Evolutionary conservation across 2,329 filamentous ascomycete genomes (phyloP), one percentile per base, ranked within the genome.

Genomic region (Albophoma yamanashiensis): DNA sequence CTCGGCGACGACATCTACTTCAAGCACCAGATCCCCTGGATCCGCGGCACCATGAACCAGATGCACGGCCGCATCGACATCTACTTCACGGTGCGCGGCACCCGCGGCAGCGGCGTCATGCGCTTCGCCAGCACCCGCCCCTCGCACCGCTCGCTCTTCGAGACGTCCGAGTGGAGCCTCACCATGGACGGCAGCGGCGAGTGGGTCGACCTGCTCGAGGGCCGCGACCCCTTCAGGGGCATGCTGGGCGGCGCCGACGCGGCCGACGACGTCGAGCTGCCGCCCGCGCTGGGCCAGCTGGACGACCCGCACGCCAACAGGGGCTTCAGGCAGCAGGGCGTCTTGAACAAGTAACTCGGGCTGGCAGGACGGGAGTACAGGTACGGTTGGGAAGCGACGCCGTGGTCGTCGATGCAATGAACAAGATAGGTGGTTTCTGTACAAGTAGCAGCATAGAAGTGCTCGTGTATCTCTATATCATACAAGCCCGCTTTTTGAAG

Each of bases 1-100:
- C 83, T 99, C 36, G 94, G 94, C 64, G 90, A 97, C 74, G 87
- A 93, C 76, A 88, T 94, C 69, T 91, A 91, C 75, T 93, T 92
- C 75, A 82, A 83, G 66, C 81, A 84, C 70, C 83, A 88, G 74
- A 89, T 93, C 70, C 90, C 90, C 53, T 93, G 89, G 89, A 92
- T 94, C 69, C 79, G 82, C 68, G 90, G 90, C 62, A 86, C 91
- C 78, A 89, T 99, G 82, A 95, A 97, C 76, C 93, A 96, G 79
- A 76, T 97, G 72, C 91, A 93, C 75, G 94, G 94, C 31, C 81
- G 85, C 67, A 96, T 99, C 72, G 82, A 97, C 79, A 90, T 99
- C 61, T 78, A 77, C 60, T 97, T 96, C 74, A 82, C 84, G 76
- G 94, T 99, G 36, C 91, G 89, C 76, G 94, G 94, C 47, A 90